Conservation (phyloP, 2,329 filamentous ascomycete species). For the Leptoxyphium fumago region DNA sequence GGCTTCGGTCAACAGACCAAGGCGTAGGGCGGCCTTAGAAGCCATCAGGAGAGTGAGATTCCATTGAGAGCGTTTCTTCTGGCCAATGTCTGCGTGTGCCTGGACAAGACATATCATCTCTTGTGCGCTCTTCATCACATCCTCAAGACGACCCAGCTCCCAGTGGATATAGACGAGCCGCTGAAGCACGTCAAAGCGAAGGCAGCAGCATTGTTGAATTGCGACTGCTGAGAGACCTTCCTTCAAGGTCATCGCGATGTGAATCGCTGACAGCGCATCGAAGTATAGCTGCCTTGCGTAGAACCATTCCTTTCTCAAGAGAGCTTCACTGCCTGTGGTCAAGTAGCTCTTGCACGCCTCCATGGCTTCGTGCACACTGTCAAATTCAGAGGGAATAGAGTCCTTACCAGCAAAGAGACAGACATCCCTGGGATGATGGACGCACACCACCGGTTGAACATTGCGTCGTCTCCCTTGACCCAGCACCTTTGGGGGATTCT, state of each 20-base stretch:
- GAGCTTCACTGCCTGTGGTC: background rate
- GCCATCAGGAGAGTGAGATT: background rate
- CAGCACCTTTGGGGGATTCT: constrained; percentile 30
- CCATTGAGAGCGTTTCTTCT: background rate
- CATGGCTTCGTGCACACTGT: background rate
- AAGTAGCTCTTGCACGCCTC: background rate
- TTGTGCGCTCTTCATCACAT: background rate
- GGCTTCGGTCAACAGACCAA: background rate
- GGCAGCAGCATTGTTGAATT: no score
- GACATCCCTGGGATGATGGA: background rate
- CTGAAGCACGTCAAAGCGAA: background rate
- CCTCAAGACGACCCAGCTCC: background rate
- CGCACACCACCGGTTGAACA: background rate
- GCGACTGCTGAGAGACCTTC: background rate
- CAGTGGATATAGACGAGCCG: background rate
- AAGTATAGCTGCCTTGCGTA: background rate
- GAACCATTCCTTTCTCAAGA: background rate
- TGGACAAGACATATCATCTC: background rate
- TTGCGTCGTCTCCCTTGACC: background rate
- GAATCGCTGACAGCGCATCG: background rate
- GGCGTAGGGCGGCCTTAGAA: background rate
- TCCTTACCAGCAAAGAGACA: no score
- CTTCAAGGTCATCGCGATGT: background rate
- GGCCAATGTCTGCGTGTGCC: background rate
- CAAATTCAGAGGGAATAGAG: background rate